Conservation (phyloP, 768 basidiomycete genomes). For the Holtermanniella nyarrowii region DNA sequence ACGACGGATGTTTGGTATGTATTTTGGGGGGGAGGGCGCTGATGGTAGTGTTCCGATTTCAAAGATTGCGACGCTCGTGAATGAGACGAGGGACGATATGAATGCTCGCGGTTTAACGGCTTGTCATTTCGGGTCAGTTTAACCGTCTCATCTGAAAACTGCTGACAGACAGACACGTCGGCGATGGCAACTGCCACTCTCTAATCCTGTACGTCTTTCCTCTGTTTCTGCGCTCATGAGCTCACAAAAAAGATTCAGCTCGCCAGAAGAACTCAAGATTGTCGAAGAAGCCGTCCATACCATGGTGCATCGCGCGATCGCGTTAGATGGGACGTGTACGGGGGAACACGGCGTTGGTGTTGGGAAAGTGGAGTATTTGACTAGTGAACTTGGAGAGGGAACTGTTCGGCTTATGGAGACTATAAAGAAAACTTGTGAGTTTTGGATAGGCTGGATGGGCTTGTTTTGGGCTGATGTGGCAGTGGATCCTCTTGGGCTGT, state of each 20-base stretch:
- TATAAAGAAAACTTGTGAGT: slow-evolving; percentile 55
- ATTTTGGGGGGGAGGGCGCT: slow-evolving; percentile 43
- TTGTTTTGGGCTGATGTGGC: background rate
- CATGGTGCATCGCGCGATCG: slow-evolving; percentile 43
- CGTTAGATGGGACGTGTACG: slow-evolving; percentile 44
- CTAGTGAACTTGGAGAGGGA: slow-evolving; percentile 67
- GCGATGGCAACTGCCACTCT: slow-evolving; percentile 44
- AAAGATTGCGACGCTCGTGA: slow-evolving; percentile 41
- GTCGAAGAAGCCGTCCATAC: slow-evolving; percentile 38
- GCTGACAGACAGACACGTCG: slow-evolving; percentile 29
- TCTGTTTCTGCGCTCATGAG: too few species aligned
- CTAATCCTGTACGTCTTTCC: slow-evolving; percentile 34
- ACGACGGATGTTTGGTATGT: slow-evolving; percentile 80
- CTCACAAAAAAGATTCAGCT: slow-evolving; percentile 10
- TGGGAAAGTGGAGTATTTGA: slow-evolving; percentile 73
- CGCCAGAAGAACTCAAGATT: slow-evolving; percentile 26
- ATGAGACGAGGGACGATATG: slow-evolving; percentile 72
- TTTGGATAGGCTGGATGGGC: background rate
- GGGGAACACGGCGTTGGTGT: slow-evolving; percentile 76
- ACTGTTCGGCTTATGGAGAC: slow-evolving; percentile 77
- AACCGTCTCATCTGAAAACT: background rate
- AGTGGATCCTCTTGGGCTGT: slow-evolving; percentile 62
- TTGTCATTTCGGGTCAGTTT: slow-evolving; percentile 36
- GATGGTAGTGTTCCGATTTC: slow-evolving; percentile 42
- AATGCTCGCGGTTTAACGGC: slow-evolving; percentile 51